Percentiles rank a stretch among this genome's conserved stretches.
phyloP scores from a whole-genome alignment of 2,329 filamentous ascomycete genomes.

The Immersiporthe knoxdaviesiana region DNA sequence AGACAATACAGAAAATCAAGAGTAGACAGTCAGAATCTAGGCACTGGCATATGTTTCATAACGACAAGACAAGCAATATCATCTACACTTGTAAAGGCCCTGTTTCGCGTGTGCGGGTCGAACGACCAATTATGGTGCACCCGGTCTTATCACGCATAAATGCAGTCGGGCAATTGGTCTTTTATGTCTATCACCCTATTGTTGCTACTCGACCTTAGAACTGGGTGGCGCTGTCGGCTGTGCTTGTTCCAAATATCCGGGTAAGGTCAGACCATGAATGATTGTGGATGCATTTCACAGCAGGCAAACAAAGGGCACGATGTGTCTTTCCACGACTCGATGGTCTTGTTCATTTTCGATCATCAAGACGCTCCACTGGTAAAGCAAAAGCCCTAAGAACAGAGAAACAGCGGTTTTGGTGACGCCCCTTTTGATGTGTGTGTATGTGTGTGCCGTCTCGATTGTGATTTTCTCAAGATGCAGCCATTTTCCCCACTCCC shows the following conservation, averaged over 20 bases:
- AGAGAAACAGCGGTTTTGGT: slow-evolving; percentile 41
- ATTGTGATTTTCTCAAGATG: slow-evolving; percentile 49
- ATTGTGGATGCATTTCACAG: slow-evolving; percentile 20
- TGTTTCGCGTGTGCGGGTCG: background rate
- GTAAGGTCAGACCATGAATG: background rate
- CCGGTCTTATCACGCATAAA: background rate
- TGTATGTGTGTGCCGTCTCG: slow-evolving; percentile 19
- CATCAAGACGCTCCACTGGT: slow-evolving; percentile 47
- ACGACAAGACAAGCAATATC: background rate
- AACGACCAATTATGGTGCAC: background rate
- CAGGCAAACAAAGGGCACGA: background rate
- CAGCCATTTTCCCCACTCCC: slow-evolving; percentile 46
- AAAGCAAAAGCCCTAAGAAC: slow-evolving; percentile 48
- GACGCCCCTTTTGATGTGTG: slow-evolving; percentile 27
- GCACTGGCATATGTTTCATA: background rate
- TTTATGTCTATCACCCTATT: background rate
- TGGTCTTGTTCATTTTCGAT: slow-evolving; percentile 49
- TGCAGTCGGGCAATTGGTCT: background rate
- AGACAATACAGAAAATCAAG: background rate
- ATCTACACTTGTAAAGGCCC: background rate
- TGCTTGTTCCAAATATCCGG: background rate
- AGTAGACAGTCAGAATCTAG: background rate
- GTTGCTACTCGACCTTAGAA: background rate
- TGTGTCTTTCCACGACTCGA: slow-evolving; percentile 34
- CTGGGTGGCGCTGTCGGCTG: background rate